Percentiles rank a stretch among this genome's conserved stretches.
phyloP scores from a whole-genome alignment of 495 filamentous ascomycete genomes.

The Terfezia boudieri region DNA sequence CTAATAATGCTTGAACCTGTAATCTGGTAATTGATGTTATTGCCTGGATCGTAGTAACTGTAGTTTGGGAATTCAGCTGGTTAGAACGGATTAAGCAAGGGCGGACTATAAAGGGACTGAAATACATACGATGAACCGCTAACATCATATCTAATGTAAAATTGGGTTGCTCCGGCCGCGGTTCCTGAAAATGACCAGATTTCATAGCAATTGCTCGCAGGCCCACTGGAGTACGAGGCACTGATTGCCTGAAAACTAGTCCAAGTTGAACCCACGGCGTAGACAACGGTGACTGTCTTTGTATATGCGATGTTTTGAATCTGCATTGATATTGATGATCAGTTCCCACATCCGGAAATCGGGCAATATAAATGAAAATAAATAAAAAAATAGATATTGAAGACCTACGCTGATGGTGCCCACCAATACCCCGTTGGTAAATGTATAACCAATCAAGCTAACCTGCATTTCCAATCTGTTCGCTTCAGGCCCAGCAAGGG shows the following conservation, averaged over 20 bases:
- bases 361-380: too few species aligned
- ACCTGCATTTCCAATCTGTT: too few species aligned
- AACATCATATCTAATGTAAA: slow-evolving; percentile 19
- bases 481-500: too few species aligned
- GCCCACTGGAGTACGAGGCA: slow-evolving; percentile 7
- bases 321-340: slow-evolving; percentile 1
- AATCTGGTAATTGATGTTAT: slow-evolving; percentile 12
- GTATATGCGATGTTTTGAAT: slow-evolving; percentile 18
- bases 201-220: slow-evolving; percentile 10
- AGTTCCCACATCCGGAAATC: too few species aligned
- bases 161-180: slow-evolving; percentile 17
- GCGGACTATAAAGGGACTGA: too few species aligned
- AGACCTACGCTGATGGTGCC: too few species aligned
- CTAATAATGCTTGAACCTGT: background rate
- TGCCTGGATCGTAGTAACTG: slow-evolving; percentile 19
- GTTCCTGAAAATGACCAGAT: slow-evolving; percentile 16
- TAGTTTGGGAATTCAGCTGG: too few species aligned
- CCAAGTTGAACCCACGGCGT: slow-evolving; percentile 6
- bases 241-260: background rate
- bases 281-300: slow-evolving; percentile 16
- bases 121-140: slow-evolving; percentile 10
- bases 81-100: too few species aligned
- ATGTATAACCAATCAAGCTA: too few species aligned
- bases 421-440: too few species aligned
- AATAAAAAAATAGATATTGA: too few species aligned